phyloP scores from a whole-genome alignment of 2,329 filamentous ascomycete genomes.

The Fusarium armeniacum region DNA sequence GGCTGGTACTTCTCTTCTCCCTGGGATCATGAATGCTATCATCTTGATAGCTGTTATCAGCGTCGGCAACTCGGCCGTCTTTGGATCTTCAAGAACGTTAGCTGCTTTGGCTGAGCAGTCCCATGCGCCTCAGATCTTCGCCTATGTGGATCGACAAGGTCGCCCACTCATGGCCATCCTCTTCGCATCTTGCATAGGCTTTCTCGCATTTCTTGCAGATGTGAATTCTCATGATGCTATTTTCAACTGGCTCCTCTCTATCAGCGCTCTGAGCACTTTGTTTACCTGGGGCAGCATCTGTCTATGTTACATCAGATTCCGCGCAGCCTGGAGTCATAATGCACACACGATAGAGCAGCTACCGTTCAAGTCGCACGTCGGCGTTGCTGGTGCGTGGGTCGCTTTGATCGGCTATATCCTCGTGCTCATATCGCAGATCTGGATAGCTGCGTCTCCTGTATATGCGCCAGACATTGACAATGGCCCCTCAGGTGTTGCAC shows the following conservation, averaged over 20 bases:
- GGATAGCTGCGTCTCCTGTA: constrained; percentile 84
- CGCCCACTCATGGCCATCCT: constrained; percentile 82
- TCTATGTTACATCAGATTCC: constrained; percentile 90
- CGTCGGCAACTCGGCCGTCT: constrained; percentile 92
- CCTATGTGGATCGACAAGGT: constrained; percentile 87
- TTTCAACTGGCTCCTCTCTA: constrained; percentile 83
- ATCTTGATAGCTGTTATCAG: constrained; percentile 92
- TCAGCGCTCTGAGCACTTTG: constrained; percentile 79
- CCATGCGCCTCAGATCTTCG: constrained; percentile 82
- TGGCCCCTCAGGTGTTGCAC: constrained; percentile 61
- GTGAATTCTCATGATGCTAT: constrained; percentile 70
- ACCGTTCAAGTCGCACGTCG: constrained; percentile 83
- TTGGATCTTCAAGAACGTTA: constrained; percentile 89
- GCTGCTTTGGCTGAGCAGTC: constrained; percentile 90
- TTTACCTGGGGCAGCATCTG: constrained; percentile 90
- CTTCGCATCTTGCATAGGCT: constrained; percentile 75
- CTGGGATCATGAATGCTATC: constrained; percentile 93
- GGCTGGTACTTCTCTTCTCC: constrained; percentile 83
- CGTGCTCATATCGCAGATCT: constrained; percentile 87
- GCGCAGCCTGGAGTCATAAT: constrained; percentile 77
- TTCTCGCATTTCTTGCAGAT: constrained; percentile 83
- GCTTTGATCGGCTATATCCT: constrained; percentile 83
- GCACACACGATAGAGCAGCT: constrained; percentile 80
- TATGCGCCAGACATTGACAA: constrained; percentile 59
- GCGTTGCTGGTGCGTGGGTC: constrained; percentile 83